A percentile compares a stretch with the other conserved stretches of the same genome.
Evolutionary conservation across 2,329 filamentous ascomycete species (phyloP).

Genomic region (Talaromyces sp.): DNA sequence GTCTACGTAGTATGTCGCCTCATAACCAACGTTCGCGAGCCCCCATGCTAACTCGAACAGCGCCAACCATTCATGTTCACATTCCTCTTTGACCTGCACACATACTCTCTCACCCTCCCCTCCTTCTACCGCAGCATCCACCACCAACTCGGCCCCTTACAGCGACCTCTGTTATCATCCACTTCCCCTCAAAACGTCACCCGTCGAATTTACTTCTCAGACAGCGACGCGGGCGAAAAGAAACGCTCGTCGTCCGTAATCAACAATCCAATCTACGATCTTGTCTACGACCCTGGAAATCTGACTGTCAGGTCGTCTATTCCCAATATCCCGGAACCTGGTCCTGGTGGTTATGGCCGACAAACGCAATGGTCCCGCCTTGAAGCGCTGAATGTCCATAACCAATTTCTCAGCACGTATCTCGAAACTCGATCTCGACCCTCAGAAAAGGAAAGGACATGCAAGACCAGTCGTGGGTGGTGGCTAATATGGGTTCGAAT

Average conservation of each 20-base stretch:
- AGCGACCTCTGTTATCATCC: conserved; percentile 44
- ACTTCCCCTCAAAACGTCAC: conserved; percentile 44
- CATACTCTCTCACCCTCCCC: conserved; percentile 39
- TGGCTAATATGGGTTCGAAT: conserved; percentile 64
- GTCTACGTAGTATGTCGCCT: conserved; percentile 40
- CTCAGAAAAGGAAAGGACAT: conserved; percentile 56
- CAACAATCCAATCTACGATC: conserved; percentile 53
- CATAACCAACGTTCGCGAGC: not conserved
- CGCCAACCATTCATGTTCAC: conserved; percentile 51
- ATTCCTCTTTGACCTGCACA: conserved; percentile 46
- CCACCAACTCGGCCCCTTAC: conserved; percentile 47
- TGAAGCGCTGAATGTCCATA: conserved; percentile 60
- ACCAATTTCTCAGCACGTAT: conserved; percentile 56
- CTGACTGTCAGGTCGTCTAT: conserved; percentile 59
- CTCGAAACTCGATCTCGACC: conserved; percentile 46
- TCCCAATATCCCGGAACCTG: conserved; percentile 59
- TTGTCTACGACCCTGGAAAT: conserved; percentile 58
- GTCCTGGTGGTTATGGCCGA: conserved; percentile 20
- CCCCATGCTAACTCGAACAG: conserved; percentile 20
- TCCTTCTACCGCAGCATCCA: conserved; percentile 48
- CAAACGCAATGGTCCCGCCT: conserved; percentile 48
- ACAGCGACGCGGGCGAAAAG: conserved; percentile 33
- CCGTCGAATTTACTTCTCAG: conserved; percentile 34
- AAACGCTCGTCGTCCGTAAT: conserved; percentile 30
- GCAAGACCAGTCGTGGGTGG: conserved; percentile 62